Evolutionary conservation across 2,329 filamentous ascomycete genomes (phyloP).

Genomic region (Phyllosticta citrichinensis): DNA sequence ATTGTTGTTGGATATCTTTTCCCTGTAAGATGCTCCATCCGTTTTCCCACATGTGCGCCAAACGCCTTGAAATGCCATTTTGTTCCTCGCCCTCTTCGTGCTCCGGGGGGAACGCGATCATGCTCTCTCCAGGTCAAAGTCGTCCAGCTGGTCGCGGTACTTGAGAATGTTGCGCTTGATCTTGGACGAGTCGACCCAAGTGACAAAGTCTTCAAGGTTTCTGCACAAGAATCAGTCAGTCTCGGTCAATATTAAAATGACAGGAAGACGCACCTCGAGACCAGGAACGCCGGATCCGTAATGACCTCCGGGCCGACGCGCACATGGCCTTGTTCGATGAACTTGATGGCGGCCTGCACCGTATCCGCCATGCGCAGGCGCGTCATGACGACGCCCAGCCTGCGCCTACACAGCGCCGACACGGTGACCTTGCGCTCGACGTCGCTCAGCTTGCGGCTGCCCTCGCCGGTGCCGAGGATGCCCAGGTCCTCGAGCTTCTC

Average conservation of each 20-base stretch:
- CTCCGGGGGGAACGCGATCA: neutral
- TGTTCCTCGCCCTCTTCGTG: neutral
- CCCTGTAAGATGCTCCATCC: neutral
- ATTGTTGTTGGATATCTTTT: neutral
- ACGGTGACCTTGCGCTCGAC: constrained; percentile 88
- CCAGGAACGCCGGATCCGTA: constrained; percentile 80
- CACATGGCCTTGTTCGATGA: constrained; percentile 92
- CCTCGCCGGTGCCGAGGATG: constrained; percentile 60
- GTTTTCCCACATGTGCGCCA: neutral
- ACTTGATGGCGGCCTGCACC: constrained; percentile 66
- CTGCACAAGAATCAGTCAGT: constrained; percentile 27
- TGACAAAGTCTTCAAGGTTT: constrained; percentile 91
- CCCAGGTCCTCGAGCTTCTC: constrained; percentile 93
- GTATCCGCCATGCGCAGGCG: constrained; percentile 85
- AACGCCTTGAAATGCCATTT: constrained; percentile 3
- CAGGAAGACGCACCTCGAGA: constrained; percentile 45
- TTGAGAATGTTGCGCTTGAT: constrained; percentile 94
- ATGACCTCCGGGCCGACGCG: constrained; percentile 83
- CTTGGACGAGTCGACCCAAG: constrained; percentile 93
- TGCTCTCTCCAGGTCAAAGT: constrained; percentile 61
- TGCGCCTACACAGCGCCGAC: constrained; percentile 71
- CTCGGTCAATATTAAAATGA: neutral
- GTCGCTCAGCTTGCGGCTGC: constrained; percentile 46
- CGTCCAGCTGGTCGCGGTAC: constrained; percentile 89
- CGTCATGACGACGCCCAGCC: constrained; percentile 86